Conservation (phyloP, 352 stramenopile genomes). For the Peronospora farinosa region DNA sequence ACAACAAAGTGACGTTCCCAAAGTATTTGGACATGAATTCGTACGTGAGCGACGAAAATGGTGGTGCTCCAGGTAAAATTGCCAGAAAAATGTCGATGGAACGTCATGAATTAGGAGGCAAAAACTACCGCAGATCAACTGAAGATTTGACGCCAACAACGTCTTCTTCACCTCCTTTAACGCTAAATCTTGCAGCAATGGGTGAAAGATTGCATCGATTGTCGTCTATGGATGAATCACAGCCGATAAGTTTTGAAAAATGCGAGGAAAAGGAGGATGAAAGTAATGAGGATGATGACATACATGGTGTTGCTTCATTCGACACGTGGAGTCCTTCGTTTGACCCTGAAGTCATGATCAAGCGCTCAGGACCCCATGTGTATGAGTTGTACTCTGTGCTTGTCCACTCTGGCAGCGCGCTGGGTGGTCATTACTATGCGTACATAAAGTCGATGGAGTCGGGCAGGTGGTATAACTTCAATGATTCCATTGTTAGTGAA, state of each 20-base stretch:
- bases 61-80: conserved; percentile 45
- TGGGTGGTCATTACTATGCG: conserved; percentile 91
- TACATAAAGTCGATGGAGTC: conserved; percentile 88
- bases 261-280: conserved; percentile 19
- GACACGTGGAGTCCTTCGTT: conserved; percentile 75
- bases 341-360: conserved; percentile 55
- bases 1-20: conserved; percentile 82
- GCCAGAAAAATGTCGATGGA: conserved; percentile 85
- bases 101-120: conserved; percentile 62
- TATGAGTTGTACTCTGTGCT: conserved; percentile 91
- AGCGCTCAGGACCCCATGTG: conserved; percentile 58
- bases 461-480: conserved; percentile 86
- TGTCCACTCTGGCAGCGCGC: conserved; percentile 88
- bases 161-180: conserved; percentile 19
- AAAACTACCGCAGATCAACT: conserved; percentile 17
- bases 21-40: conserved; percentile 89
- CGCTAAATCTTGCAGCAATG: conserved; percentile 9
- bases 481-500: conserved; percentile 75
- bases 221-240: conserved; percentile 73
- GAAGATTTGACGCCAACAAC: conserved; percentile 10
- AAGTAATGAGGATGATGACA: conserved; percentile 12
- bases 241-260: conserved; percentile 38
- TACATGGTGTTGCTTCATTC: conserved; percentile 15
- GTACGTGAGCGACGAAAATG: conserved; percentile 59
- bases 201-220: conserved; percentile 33